A percentile compares a stretch with the other conserved stretches of the same genome.
phyloP scores from a whole-genome alignment of 2,329 filamentous ascomycete genomes.

The Penicillium fuscoglaucum region DNA sequence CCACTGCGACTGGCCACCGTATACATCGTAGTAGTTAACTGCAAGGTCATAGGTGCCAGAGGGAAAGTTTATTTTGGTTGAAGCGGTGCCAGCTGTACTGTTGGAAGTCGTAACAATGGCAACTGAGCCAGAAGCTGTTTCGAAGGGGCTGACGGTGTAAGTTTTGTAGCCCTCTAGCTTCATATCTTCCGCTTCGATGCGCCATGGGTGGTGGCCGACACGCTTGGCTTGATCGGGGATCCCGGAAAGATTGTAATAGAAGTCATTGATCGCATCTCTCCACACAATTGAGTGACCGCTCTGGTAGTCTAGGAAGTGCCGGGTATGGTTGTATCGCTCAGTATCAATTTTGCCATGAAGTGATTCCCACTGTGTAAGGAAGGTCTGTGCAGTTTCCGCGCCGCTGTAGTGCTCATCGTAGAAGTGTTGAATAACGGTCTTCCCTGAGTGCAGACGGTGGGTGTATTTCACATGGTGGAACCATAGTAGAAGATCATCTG shows the following conservation, averaged over 20 bases:
- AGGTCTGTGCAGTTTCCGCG: slow-evolving; percentile 61
- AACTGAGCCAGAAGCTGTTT: slow-evolving; percentile 57
- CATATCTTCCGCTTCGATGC: slow-evolving; percentile 71
- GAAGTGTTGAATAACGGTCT: slow-evolving; percentile 68
- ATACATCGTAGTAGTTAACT: slow-evolving; percentile 66
- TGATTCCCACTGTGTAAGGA: slow-evolving; percentile 54
- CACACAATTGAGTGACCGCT: slow-evolving; percentile 70
- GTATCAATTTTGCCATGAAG: slow-evolving; percentile 59
- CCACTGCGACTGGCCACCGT: slow-evolving; percentile 59
- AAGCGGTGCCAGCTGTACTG: slow-evolving; percentile 52
- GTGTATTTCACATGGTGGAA: slow-evolving; percentile 74
- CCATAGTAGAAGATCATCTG: slow-evolving; percentile 69
- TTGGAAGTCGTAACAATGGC: slow-evolving; percentile 60
- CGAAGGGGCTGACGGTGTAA: slow-evolving; percentile 57
- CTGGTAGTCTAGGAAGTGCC: slow-evolving; percentile 63
- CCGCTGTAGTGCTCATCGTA: slow-evolving; percentile 64
- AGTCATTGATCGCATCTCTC: slow-evolving; percentile 66
- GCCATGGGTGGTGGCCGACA: slow-evolving; percentile 62
- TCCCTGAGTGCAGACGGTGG: slow-evolving; percentile 60
- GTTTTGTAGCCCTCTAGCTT: slow-evolving; percentile 57
- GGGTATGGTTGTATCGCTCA: slow-evolving; percentile 59
- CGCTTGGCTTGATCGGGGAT: slow-evolving; percentile 59
- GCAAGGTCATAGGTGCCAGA: slow-evolving; percentile 62
- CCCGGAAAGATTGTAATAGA: slow-evolving; percentile 61
- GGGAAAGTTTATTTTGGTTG: slow-evolving; percentile 49